Evolutionary conservation across 192 early-diverging fungal species (phyloP).

Genomic region (Diversispora eburnea): DNA sequence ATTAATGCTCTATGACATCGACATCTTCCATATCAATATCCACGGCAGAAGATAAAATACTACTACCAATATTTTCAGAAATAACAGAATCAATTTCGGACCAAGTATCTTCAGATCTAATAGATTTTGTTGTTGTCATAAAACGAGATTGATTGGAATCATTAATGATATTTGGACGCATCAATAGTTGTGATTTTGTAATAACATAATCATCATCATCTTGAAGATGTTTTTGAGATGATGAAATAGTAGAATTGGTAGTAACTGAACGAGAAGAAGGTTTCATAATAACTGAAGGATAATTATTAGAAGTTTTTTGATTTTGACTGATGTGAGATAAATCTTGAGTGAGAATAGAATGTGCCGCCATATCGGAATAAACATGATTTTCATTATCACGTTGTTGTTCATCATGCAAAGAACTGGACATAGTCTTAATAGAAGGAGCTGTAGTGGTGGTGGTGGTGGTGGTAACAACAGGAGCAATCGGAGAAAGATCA

Average conservation of each 20-base stretch:
- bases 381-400: not conserved
- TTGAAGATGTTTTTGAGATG: not conserved
- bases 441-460: not conserved
- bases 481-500: too few species aligned
- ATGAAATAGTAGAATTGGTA: not conserved
- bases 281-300: not conserved
- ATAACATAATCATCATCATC: not conserved
- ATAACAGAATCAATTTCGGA: conserved; percentile 7
- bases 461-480: not conserved
- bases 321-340: not conserved
- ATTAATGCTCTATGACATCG: conserved; percentile 11
- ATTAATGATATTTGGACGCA: not conserved
- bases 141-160: not conserved
- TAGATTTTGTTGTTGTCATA: not conserved
- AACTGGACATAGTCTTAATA: not conserved
- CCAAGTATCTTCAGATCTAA: conserved; percentile 13
- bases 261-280: not conserved
- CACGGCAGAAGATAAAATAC: conserved; percentile 7
- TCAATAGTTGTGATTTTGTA: not conserved
- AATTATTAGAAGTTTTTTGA: not conserved
- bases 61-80: conserved; percentile 14
- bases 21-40: conserved; percentile 17
- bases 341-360: conserved; percentile 1
- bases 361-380: not conserved
- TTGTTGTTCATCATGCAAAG: not conserved